Base-by-base conservation (phyloP, 129 eudicot species). In the Solidago caesia region DNA sequence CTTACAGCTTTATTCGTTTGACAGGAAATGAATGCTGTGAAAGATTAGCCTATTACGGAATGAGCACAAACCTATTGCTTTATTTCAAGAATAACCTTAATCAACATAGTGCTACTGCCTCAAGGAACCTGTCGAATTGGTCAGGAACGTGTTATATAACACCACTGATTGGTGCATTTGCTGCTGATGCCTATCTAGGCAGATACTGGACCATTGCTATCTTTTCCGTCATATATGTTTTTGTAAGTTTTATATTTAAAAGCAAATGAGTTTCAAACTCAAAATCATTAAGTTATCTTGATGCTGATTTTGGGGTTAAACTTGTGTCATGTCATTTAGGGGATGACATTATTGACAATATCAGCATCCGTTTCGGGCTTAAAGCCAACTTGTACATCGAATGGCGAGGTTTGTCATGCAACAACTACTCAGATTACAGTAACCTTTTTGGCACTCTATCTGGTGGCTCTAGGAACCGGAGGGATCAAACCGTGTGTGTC, bases 1-100 rank as follows among this genome's bases (percentile, higher is more conserved):
- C 13, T 15, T 59, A 25, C 39, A 26, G 12, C 59, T 45, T 44
- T 4, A 44, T 55, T 72, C 29, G 63, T 5, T 45, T 8, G 48
- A 47, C 87, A 89, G 97, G 96, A 68, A 92, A 78, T 49, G 97
- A 92, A 78, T 83, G 91, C 6, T 85, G 97, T 74, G 96, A 92
- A 76, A 85, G 96, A 71, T 76, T 92, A 74, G 97, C 97, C 15
- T 92, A 83, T 70, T 87, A 89, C 49, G 97, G 97, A 72, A 89
- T 89, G 69, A 84, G 85, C 81, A 84, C 91, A 15, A 92, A 92
- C 79, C 84, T 92, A 33, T 85, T 87, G 45, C 86, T 81, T 68
- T 92, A 87, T 67, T 83, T 92, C 63, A 87, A 86, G 47, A 25
- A 55, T 14, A 80, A 85, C 62, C 74, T 89, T 64, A 80, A 82